Conservation (phyloP, 805 yeast species). For the Sporopachydermia lactativora region DNA sequence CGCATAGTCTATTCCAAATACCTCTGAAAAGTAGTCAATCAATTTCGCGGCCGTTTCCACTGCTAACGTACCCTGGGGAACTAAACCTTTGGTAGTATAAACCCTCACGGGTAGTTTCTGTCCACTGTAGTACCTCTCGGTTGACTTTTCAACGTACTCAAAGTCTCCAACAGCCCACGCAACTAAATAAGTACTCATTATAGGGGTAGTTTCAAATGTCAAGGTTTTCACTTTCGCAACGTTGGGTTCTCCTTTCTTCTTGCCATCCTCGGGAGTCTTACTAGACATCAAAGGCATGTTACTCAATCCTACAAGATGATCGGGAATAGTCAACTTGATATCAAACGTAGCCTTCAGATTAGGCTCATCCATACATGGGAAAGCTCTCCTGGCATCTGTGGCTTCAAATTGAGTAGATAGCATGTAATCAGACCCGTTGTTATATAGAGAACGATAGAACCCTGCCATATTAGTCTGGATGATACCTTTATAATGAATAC, state of each 20-base stretch:
- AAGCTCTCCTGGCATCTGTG: constrained; percentile 75
- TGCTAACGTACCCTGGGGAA: constrained; percentile 55
- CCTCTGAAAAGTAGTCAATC: constrained; percentile 54
- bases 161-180: constrained; percentile 78
- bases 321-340: constrained; percentile 43
- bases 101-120: constrained; percentile 68
- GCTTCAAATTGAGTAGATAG: constrained; percentile 83
- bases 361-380: constrained; percentile 82
- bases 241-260: constrained; percentile 14
- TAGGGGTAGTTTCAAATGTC: constrained; percentile 59
- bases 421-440: constrained; percentile 43
- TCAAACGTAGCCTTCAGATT: constrained; percentile 63
- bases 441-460: constrained; percentile 58
- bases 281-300: constrained; percentile 45
- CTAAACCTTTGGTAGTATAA: constrained; percentile 68
- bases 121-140: constrained; percentile 24
- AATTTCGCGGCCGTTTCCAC: constrained; percentile 67
- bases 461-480: constrained; percentile 75
- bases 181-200: constrained; percentile 74
- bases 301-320: constrained; percentile 43
- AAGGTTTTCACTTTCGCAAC: constrained; percentile 36
- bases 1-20: constrained; percentile 64
- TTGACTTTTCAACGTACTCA: constrained; percentile 47
- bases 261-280: constrained; percentile 29
- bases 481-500: constrained; percentile 42